Conservation (phyloP, 2,329 filamentous ascomycete species). For the Colletotrichum sp. region DNA sequence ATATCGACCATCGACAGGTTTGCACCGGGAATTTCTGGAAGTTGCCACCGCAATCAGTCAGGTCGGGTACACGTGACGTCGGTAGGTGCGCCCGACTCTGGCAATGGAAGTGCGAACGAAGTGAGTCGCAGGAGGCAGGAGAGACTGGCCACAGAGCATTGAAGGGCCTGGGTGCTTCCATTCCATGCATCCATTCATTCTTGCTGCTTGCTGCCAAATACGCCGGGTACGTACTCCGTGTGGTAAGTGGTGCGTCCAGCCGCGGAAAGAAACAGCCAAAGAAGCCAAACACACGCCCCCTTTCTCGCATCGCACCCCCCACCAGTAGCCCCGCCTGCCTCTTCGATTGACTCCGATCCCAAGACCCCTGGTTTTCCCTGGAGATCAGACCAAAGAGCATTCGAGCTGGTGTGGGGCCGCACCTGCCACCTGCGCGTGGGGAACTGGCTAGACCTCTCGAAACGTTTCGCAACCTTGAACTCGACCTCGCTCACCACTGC, state of each 20-base stretch:
- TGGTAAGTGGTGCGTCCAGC: background rate
- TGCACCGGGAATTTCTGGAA: background rate
- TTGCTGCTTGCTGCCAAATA: background rate
- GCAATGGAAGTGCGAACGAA: too few species aligned
- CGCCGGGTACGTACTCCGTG: background rate
- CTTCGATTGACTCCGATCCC: constrained; percentile 19
- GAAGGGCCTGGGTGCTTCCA: background rate
- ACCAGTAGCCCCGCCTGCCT: background rate
- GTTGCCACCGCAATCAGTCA: background rate
- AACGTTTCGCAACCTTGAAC: constrained; percentile 17
- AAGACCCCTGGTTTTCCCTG: constrained; percentile 27
- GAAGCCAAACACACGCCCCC: background rate
- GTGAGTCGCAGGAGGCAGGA: too few species aligned
- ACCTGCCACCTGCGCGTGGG: constrained; percentile 16
- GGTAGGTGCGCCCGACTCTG: too few species aligned
- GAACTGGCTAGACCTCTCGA: constrained; percentile 20
- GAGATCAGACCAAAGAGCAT: constrained; percentile 39
- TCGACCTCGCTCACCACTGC: background rate
- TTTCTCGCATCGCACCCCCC: too few species aligned
- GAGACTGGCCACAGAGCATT: too few species aligned
- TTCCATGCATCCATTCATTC: background rate
- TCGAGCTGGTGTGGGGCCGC: constrained; percentile 31
- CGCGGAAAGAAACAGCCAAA: too few species aligned
- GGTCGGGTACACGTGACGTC: background rate
- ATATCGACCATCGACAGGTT: too few species aligned